Percentiles rank a stretch among this genome's conserved stretches.
Conservation (phyloP, 164 flowering plant species). For the Kalanchoe fedtschenkoi region DNA sequence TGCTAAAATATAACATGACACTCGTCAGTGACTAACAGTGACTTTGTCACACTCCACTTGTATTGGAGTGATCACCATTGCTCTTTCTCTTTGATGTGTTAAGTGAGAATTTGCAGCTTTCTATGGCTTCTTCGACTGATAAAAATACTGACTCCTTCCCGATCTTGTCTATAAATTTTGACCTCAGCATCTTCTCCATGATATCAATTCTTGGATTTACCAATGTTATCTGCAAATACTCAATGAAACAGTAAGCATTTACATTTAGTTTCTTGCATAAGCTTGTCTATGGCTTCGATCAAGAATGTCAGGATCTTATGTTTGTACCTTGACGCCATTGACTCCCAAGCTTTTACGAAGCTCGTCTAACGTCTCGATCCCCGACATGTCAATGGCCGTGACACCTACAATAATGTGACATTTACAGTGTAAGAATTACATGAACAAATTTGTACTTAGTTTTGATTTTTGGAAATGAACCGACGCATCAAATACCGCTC, state of each 20-base stretch:
- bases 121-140: conserved; percentile 48
- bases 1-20: no score
- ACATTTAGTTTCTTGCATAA: no score
- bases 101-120: conserved; percentile 28
- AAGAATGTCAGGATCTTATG: neutral
- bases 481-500: conserved; percentile 32
- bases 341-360: conserved; percentile 23
- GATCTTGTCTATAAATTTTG: conserved; percentile 36
- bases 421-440: no score
- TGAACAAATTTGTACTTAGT: neutral
- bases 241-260: no score
- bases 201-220: conserved; percentile 57
- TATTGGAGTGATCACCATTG: neutral
- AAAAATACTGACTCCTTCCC: conserved; percentile 54
- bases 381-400: conserved; percentile 57
- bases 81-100: neutral
- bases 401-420: conserved; percentile 45
- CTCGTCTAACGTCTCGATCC: conserved; percentile 49
- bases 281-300: neutral
- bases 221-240: conserved; percentile 5
- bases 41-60: neutral
- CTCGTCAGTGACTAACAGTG: no score
- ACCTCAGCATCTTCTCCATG: conserved; percentile 47
- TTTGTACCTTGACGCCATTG: conserved; percentile 39
- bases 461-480: neutral